Conservation (phyloP, 148 eudicot species). For the Silene conica region DNA sequence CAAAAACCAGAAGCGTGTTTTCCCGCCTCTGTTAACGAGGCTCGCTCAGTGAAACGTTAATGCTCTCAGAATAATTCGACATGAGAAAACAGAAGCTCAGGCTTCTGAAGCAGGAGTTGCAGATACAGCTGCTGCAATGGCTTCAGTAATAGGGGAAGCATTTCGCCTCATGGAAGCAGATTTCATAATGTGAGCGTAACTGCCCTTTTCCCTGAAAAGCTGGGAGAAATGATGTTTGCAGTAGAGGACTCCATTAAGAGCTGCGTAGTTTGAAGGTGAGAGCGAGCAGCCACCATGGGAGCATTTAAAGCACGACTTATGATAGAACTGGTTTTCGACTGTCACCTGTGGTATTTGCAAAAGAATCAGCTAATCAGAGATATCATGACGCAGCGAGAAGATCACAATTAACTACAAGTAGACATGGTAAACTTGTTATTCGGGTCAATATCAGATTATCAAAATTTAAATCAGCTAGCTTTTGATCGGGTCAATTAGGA, state of each 20-base stretch:
- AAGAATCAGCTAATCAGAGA: background rate
- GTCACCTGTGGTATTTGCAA: constrained; percentile 49
- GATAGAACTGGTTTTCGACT: constrained; percentile 72
- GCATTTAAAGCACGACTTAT: constrained; percentile 88
- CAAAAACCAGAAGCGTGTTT: background rate
- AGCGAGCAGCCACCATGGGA: constrained; percentile 75
- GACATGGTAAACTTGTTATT: too few species aligned
- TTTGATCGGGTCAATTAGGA: background rate
- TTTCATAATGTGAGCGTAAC: constrained; percentile 77
- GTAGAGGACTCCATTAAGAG: constrained; percentile 76
- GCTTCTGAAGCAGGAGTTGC: constrained; percentile 32
- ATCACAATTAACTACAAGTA: background rate
- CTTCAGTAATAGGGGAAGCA: constrained; percentile 47
- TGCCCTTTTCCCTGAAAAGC: constrained; percentile 94
- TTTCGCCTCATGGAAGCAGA: constrained; percentile 61
- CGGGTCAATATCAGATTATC: too few species aligned
- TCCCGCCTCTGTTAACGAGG: constrained; percentile 9
- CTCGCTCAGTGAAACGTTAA: too few species aligned
- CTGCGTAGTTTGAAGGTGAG: constrained; percentile 88
- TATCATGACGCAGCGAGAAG: background rate
- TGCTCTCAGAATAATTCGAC: too few species aligned
- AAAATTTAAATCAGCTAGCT: background rate
- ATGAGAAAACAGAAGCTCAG: background rate
- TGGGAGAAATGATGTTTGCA: constrained; percentile 95
- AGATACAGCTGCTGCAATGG: constrained; percentile 21